Evolutionary conservation across 345 rosid species (phyloP).

Genomic region (Acer saccharum): DNA sequence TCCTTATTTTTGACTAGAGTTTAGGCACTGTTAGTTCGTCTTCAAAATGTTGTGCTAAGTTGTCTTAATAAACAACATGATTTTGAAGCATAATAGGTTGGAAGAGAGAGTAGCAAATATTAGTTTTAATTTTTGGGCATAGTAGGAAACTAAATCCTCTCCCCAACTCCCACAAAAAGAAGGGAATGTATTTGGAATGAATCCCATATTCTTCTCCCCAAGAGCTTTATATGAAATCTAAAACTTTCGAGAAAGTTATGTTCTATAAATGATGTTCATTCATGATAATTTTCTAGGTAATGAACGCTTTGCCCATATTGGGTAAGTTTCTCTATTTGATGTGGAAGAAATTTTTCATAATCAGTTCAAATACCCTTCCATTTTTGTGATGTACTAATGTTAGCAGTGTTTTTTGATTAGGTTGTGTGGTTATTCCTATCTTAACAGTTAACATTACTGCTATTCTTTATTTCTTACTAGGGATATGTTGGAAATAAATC

Average conservation of each 20-base stretch:
- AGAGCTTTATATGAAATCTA: too few species aligned
- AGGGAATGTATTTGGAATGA: neutral
- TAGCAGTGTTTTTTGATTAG: neutral
- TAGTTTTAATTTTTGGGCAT: neutral
- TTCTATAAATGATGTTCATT: too few species aligned
- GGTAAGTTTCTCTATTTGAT: too few species aligned
- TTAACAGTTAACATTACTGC: neutral
- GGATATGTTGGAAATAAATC: conserved; percentile 99
- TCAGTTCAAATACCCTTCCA: neutral
- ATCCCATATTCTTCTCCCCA: neutral
- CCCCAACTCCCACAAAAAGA: too few species aligned
- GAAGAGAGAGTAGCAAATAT: neutral
- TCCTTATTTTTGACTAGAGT: neutral
- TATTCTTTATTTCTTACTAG: conserved; percentile 34
- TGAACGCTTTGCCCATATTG: too few species aligned
- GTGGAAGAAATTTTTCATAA: too few species aligned
- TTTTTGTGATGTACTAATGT: too few species aligned
- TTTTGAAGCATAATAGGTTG: neutral
- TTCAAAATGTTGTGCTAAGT: neutral
- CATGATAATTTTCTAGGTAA: too few species aligned
- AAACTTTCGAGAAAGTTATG: too few species aligned
- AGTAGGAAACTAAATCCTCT: neutral
- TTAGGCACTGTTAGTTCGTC: neutral
- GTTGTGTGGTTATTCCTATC: conserved; percentile 8
- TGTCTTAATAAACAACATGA: neutral